A percentile compares a stretch with the other conserved stretches of the same genome.
phyloP scores from a whole-genome alignment of 1,139 yeast genomes.

The Magnusiomyces sp. region DNA sequence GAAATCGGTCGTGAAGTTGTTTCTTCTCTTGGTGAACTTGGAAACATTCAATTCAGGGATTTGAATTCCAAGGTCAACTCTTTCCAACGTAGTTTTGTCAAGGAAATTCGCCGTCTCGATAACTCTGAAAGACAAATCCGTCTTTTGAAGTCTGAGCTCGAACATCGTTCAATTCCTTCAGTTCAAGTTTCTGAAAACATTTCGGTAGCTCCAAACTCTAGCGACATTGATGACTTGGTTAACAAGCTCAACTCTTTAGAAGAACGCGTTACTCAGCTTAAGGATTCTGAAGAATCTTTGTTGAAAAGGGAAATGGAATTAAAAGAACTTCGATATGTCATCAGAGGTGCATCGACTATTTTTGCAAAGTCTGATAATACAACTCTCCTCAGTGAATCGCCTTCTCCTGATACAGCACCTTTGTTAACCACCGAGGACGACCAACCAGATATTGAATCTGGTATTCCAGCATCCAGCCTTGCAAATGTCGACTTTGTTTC shows the following conservation, averaged over 20 bases:
- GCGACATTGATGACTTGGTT: constrained; percentile 69
- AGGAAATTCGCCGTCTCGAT: constrained; percentile 64
- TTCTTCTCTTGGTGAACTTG: constrained; percentile 73
- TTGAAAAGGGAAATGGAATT: constrained; percentile 47
- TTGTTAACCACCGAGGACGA: constrained; percentile 14
- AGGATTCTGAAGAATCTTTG: constrained; percentile 47
- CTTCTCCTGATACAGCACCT: constrained; percentile 21
- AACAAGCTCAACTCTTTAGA: constrained; percentile 60
- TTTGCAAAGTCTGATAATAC: constrained; percentile 37
- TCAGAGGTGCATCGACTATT: constrained; percentile 62
- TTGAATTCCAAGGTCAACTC: constrained; percentile 62
- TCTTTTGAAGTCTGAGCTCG: constrained; percentile 28
- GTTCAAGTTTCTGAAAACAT: constrained; percentile 25
- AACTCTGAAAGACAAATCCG: constrained; percentile 55
- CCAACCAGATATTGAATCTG: not conserved
- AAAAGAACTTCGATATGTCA: constrained; percentile 57
- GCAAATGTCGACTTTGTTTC: constrained; percentile 53
- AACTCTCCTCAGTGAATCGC: not conserved
- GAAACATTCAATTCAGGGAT: constrained; percentile 71
- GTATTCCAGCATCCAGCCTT: constrained; percentile 10
- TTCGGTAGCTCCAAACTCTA: constrained; percentile 41
- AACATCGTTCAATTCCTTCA: constrained; percentile 23
- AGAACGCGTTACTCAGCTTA: constrained; percentile 49
- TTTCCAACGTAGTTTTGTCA: constrained; percentile 83
- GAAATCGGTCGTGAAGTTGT: constrained; percentile 88